These are phyloP conservation scores for Arctostaphylos glauca DNA, from an alignment of 148 eudicot genomes.

Conservation along the genomic window DNA sequence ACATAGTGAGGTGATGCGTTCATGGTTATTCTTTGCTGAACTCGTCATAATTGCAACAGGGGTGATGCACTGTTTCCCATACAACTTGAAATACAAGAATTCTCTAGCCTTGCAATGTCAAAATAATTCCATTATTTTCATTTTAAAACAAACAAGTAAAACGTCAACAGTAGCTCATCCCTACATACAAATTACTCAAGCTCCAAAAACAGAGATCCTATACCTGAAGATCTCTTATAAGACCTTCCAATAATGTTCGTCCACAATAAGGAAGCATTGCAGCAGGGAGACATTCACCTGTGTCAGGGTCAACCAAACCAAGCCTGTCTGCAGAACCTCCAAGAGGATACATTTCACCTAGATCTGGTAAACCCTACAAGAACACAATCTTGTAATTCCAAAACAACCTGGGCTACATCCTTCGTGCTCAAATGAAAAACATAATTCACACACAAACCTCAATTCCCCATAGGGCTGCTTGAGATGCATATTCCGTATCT, in stretches of 20 bases:
- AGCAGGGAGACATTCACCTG: conserved; percentile 98
- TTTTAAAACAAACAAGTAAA: conserved; percentile 18
- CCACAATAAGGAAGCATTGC: conserved; percentile 98
- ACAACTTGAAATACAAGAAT: conserved; percentile 84
- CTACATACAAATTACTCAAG: background rate
- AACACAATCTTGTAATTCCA: conserved; percentile 22
- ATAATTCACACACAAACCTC: conserved; percentile 50
- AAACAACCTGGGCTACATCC: background rate
- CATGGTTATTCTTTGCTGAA: conserved; percentile 88
- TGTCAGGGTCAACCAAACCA: conserved; percentile 79
- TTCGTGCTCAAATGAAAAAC: background rate
- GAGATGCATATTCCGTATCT: conserved; percentile 81
- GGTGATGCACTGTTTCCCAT: conserved; percentile 82
- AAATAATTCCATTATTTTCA: conserved; percentile 6
- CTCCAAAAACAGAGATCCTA: conserved; percentile 13
- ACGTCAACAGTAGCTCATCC: background rate
- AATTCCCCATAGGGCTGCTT: conserved; percentile 98
- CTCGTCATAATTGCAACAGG: conserved; percentile 99
- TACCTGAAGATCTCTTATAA: conserved; percentile 99
- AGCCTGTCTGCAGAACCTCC: conserved; percentile 99
- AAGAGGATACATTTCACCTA: conserved; percentile 98
- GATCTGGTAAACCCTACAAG: conserved; percentile 83
- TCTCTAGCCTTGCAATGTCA: conserved; percentile 72
- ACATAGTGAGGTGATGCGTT: conserved; percentile 73
- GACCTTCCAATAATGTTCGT: conserved; percentile 89